These are phyloP conservation scores for Trypanosoma congolense DNA, from an alignment of 208 protist genomes.

Conservation along the genomic window DNA sequence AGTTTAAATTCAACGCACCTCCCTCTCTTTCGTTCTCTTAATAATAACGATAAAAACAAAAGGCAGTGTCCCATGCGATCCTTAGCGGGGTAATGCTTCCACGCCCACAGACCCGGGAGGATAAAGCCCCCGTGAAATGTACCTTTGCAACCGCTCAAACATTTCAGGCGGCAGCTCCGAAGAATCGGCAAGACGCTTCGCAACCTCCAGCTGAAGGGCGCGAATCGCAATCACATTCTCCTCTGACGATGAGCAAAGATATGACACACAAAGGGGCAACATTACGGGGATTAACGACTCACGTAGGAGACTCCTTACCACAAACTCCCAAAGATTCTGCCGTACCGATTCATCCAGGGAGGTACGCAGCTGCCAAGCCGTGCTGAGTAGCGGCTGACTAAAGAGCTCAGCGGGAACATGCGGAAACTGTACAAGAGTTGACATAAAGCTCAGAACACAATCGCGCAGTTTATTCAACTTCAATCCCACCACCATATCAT, in stretches of 20 bases:
- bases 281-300: slow-evolving; percentile 11
- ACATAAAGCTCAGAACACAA: slow-evolving; percentile 37
- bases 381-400: slow-evolving; percentile 26
- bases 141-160: slow-evolving; percentile 25
- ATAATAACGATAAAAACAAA: too few relatives aligned
- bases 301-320: slow-evolving; percentile 4
- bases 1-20: too few relatives aligned
- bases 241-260: slow-evolving; percentile 31
- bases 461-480: slow-evolving; percentile 22
- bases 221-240: slow-evolving; percentile 49
- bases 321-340: slow-evolving; percentile 41
- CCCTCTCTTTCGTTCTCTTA: too few relatives aligned
- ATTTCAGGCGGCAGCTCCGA: slow-evolving; percentile 30
- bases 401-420: slow-evolving; percentile 42
- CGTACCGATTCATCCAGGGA: slow-evolving; percentile 44
- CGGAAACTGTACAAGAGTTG: slow-evolving; percentile 29
- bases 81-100: slow-evolving; percentile 31
- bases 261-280: slow-evolving; percentile 43
- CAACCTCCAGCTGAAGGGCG: slow-evolving; percentile 41
- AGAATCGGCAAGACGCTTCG: slow-evolving; percentile 22
- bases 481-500: slow-evolving; percentile 30
- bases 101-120: slow-evolving; percentile 51
- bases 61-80: neutral
- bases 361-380: slow-evolving; percentile 48
- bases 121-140: slow-evolving; percentile 46